Percentiles rank a stretch among this genome's conserved stretches.
Evolutionary conservation across 1,284 basidiomycete species (phyloP).

Genomic region (Microbotryum intermedium): DNA sequence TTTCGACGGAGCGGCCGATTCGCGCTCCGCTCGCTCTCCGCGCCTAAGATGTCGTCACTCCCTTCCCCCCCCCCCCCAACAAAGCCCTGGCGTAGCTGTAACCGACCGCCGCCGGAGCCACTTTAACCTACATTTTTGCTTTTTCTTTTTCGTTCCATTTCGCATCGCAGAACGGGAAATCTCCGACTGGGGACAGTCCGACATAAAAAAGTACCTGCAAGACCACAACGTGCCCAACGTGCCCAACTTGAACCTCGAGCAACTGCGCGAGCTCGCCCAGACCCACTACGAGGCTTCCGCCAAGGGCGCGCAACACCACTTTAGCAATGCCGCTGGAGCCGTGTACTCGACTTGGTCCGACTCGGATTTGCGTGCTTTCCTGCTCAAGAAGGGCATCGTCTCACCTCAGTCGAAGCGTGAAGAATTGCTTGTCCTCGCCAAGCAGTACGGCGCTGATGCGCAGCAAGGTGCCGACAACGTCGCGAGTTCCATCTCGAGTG

Average conservation of each 20-base stretch:
- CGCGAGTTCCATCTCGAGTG: conserved; percentile 31
- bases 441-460: conserved; percentile 47
- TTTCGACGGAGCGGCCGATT: neutral
- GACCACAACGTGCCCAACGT: conserved; percentile 58
- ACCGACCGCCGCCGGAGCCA: neutral
- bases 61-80: conserved; percentile 5
- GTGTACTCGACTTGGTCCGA: conserved; percentile 62
- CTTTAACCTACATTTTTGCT: neutral
- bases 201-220: conserved; percentile 33
- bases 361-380: conserved; percentile 63
- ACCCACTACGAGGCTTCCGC: conserved; percentile 39
- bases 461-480: neutral
- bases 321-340: conserved; percentile 46
- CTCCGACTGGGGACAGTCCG: conserved; percentile 26
- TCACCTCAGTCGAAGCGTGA: conserved; percentile 68
- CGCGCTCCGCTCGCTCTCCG: neutral
- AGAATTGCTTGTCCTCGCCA: conserved; percentile 66
- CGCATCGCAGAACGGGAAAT: neutral
- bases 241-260: conserved; percentile 32
- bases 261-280: conserved; percentile 33
- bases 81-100: conserved; percentile 1
- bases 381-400: conserved; percentile 78
- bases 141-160: neutral
- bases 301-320: conserved; percentile 56
- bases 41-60: conserved; percentile 2